Conservation (phyloP, 306 rosid genomes). For the Cyamopsis tetragonoloba region DNA sequence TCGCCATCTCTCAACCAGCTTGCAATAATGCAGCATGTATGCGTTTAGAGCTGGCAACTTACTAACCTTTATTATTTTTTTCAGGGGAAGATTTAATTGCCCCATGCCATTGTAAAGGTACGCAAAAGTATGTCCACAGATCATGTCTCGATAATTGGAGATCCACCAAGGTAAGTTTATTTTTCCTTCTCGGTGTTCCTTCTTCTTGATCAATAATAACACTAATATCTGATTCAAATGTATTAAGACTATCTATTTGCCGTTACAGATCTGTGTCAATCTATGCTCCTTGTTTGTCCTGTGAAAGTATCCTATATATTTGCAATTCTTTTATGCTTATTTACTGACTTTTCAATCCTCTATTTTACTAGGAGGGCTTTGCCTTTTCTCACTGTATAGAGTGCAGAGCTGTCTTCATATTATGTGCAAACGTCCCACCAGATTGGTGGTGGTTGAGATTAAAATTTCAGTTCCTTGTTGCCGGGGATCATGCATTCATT, state of each 20-base stretch:
- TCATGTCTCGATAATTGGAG: constrained; percentile 99
- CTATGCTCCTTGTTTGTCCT: constrained; percentile 8
- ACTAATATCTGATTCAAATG: constrained; percentile 5
- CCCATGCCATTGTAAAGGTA: constrained; percentile 98
- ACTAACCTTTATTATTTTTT: constrained; percentile 8
- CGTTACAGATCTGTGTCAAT: not conserved
- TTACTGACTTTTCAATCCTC: constrained; percentile 23
- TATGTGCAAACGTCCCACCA: constrained; percentile 88
- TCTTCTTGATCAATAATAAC: constrained; percentile 6
- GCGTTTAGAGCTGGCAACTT: not conserved
- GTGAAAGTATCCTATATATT: not conserved
- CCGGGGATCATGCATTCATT: constrained; percentile 94
- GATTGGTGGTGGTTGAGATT: constrained; percentile 99
- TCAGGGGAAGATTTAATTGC: constrained; percentile 94
- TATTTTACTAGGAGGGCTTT: constrained; percentile 77
- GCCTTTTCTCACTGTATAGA: constrained; percentile 99
- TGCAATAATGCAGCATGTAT: not conserved
- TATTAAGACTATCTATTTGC: not conserved
- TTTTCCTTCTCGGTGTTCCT: not conserved
- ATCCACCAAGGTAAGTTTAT: constrained; percentile 73
- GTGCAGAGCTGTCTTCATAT: constrained; percentile 81
- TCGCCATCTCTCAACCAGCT: not conserved
- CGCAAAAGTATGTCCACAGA: constrained; percentile 91
- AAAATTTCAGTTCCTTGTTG: constrained; percentile 95
- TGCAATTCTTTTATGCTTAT: not conserved